Percentiles rank a stretch among this genome's conserved stretches.
Conservation (phyloP, 2,329 filamentous ascomycete species). For the Arthrobotrys pseudoclavata region DNA sequence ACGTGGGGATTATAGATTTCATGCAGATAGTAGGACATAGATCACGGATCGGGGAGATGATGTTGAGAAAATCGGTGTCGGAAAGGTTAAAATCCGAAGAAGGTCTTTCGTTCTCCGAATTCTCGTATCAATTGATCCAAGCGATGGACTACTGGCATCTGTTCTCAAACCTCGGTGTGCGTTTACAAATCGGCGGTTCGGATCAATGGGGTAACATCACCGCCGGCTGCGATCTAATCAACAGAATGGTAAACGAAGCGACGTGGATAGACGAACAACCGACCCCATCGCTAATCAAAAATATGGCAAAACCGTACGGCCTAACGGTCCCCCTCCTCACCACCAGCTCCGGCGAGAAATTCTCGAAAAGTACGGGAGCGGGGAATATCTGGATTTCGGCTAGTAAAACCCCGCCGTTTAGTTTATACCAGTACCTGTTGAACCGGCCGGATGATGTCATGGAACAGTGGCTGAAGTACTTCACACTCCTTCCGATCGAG, state of each 20-base stretch:
- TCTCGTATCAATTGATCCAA: constrained; percentile 91
- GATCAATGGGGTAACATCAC: constrained; percentile 98
- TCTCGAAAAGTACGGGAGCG: constrained; percentile 82
- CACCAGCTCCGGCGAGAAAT: constrained; percentile 86
- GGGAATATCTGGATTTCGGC: constrained; percentile 94
- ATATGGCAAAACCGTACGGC: constrained; percentile 74
- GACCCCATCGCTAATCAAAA: constrained; percentile 39
- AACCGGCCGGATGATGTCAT: constrained; percentile 85
- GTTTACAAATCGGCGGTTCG: constrained; percentile 82
- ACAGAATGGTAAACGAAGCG: constrained; percentile 71
- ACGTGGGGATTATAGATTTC: constrained; percentile 79
- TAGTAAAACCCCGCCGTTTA: constrained; percentile 84
- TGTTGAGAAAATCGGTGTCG: constrained; percentile 75
- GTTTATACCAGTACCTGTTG: constrained; percentile 78
- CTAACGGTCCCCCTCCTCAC: constrained; percentile 93
- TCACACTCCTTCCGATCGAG: constrained; percentile 84
- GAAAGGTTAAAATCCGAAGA: constrained; percentile 85
- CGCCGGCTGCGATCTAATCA: constrained; percentile 86
- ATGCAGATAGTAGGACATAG: constrained; percentile 79
- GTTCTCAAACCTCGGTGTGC: constrained; percentile 73
- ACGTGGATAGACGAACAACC: constrained; percentile 52
- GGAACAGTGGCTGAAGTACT: constrained; percentile 83
- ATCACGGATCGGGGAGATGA: constrained; percentile 85
- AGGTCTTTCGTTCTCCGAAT: constrained; percentile 94
- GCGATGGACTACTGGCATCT: constrained; percentile 97